Percentiles rank a stretch among this genome's conserved stretches.
Evolutionary conservation across 2,329 filamentous ascomycete species (phyloP).

Genomic region (Penicillium sp.): DNA sequence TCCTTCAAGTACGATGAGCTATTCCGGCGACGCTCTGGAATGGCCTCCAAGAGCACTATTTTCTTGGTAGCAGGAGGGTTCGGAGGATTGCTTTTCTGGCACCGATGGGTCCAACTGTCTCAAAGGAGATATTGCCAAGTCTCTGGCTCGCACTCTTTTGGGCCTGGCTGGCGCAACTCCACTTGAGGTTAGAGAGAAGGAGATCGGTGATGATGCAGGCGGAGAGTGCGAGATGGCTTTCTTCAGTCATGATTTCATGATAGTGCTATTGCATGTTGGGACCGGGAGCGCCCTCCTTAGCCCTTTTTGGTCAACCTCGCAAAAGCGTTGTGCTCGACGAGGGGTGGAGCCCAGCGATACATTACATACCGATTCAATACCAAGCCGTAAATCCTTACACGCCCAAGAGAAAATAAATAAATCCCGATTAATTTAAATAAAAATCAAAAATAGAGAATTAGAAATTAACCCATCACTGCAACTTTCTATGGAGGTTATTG

Average conservation of each 20-base stretch:
- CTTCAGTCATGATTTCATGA: constrained; percentile 12
- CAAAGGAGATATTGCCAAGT: not conserved
- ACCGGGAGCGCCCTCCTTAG: not conserved
- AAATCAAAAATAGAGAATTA: constrained; percentile 9
- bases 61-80: constrained; percentile 9
- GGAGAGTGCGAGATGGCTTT: not conserved
- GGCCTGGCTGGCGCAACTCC: not conserved
- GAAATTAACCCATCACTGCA: constrained; percentile 9
- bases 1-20: constrained; percentile 10
- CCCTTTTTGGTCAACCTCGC: not conserved
- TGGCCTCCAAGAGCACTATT: not conserved
- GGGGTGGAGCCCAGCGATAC: constrained; percentile 4
- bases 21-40: not conserved
- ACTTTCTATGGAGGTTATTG: constrained; percentile 9
- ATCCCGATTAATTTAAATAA: constrained; percentile 14
- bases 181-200: not conserved
- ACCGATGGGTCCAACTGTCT: not conserved
- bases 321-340: not conserved
- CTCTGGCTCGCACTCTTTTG: not conserved
- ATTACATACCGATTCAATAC: constrained; percentile 17
- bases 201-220: not conserved
- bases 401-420: constrained; percentile 15
- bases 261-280: not conserved
- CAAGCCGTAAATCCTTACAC: constrained; percentile 9
- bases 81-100: not conserved